phyloP scores from a whole-genome alignment of 2,329 filamentous ascomycete species.

The Phyllosticta citriasiana region DNA sequence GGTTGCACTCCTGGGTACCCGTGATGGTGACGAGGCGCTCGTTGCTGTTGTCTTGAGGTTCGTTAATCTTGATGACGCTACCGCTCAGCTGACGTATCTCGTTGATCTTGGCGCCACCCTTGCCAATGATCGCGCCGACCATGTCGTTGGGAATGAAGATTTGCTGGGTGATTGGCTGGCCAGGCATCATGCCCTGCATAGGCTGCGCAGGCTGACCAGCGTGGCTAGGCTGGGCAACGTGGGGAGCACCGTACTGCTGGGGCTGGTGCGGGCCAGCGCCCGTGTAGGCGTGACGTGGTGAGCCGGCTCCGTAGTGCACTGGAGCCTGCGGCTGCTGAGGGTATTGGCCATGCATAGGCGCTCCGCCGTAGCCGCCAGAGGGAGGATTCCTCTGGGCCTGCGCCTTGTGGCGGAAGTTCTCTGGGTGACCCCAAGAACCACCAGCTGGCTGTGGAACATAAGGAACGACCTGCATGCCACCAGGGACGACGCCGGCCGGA shows the following conservation, averaged over 20 bases:
- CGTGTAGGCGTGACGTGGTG: slow-evolving; percentile 65
- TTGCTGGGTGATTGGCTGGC: slow-evolving; percentile 86
- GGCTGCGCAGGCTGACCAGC: slow-evolving; percentile 65
- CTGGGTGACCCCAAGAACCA: slow-evolving; percentile 83
- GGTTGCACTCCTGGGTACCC: slow-evolving; percentile 95
- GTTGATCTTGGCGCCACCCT: slow-evolving; percentile 98
- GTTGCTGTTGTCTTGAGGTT: slow-evolving; percentile 97
- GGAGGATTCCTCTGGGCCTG: slow-evolving; percentile 62
- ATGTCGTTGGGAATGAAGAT: slow-evolving; percentile 99
- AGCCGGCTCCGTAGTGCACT: slow-evolving; percentile 66
- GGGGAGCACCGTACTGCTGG: slow-evolving; percentile 52
- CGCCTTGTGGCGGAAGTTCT: slow-evolving; percentile 47
- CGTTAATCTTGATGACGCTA: slow-evolving; percentile 99
- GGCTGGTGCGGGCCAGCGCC: slow-evolving; percentile 72
- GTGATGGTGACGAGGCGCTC: slow-evolving; percentile 96
- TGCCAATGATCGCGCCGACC: slow-evolving; percentile 98
- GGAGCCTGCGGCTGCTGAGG: slow-evolving; percentile 46
- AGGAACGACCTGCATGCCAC: slow-evolving; percentile 98
- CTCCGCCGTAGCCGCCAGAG: slow-evolving; percentile 55
- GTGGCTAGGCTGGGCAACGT: slow-evolving; percentile 41
- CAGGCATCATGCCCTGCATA: slow-evolving; percentile 59
- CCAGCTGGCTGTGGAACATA: slow-evolving; percentile 90
- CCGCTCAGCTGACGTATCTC: slow-evolving; percentile 95
- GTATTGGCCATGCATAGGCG: slow-evolving; percentile 62
- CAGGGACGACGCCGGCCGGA: slow-evolving; percentile 85